Evolutionary conservation across 108 stramenopile species (phyloP).

Genomic region (Pseudonitzschia multiseries): DNA sequence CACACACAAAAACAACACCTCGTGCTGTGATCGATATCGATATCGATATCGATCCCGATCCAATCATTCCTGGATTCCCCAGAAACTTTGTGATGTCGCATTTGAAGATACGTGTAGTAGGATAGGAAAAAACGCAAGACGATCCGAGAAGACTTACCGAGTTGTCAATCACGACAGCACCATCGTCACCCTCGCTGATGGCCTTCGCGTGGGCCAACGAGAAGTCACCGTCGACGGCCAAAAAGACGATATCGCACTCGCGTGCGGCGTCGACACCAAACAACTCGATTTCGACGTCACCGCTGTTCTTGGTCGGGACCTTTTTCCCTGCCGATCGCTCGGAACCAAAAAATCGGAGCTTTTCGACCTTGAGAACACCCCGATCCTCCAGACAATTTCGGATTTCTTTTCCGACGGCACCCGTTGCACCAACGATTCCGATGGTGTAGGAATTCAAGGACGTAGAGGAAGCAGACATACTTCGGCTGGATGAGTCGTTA

Average conservation of each 20-base stretch:
- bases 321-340: conserved; percentile 81
- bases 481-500: background rate
- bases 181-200: conserved; percentile 69
- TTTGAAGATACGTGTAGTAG: too few species aligned
- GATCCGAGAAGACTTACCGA: conserved; percentile 46
- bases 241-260: conserved; percentile 88
- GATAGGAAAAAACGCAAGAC: too few species aligned
- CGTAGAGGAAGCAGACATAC: background rate
- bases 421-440: conserved; percentile 96
- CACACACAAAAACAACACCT: too few species aligned
- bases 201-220: conserved; percentile 76
- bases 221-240: conserved; percentile 91
- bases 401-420: conserved; percentile 97
- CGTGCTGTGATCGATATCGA: too few species aligned
- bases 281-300: conserved; percentile 82
- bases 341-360: conserved; percentile 87
- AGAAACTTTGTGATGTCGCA: too few species aligned
- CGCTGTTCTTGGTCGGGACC: conserved; percentile 77
- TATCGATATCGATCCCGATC: too few species aligned
- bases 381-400: conserved; percentile 81
- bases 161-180: conserved; percentile 85
- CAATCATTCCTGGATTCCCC: too few species aligned
- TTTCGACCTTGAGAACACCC: conserved; percentile 58
- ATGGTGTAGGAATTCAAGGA: conserved; percentile 56
- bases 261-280: conserved; percentile 67